Conservation (phyloP, 805 yeast species). For the Candida easanensis region DNA sequence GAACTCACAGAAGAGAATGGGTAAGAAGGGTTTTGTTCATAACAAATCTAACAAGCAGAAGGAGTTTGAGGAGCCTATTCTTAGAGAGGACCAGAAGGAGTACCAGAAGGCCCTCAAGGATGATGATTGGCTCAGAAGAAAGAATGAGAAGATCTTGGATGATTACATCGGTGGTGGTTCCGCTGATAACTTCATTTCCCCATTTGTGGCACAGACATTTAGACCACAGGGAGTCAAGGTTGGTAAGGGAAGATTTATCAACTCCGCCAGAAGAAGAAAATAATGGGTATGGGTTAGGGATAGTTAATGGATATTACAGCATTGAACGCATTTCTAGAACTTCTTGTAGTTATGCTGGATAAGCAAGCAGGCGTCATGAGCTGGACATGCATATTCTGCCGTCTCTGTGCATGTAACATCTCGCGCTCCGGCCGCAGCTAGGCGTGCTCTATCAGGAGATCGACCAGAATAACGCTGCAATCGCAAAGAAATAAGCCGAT, state of each 20-base stretch:
- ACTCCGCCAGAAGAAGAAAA: conserved; percentile 49
- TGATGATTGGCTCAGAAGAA: conserved; percentile 82
- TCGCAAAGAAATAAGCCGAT: no score
- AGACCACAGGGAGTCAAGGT: conserved; percentile 69
- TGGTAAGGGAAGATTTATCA: conserved; percentile 83
- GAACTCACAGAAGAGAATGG: conserved; percentile 64
- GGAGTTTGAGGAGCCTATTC: conserved; percentile 47
- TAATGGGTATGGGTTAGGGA: no score
- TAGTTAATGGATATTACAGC: no score
- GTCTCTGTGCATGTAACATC: no score
- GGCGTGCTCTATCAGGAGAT: no score
- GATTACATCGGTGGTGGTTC: conserved; percentile 96
- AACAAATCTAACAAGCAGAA: conserved; percentile 54
- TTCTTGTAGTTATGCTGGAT: no score
- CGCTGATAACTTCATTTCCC: conserved; percentile 82
- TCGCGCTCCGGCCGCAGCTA: no score
- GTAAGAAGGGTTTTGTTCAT: conserved; percentile 80
- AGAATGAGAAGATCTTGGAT: conserved; percentile 79
- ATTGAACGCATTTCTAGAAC: no score
- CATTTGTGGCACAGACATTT: conserved; percentile 70
- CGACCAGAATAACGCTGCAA: no score
- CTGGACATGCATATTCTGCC: no score
- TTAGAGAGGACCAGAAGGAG: conserved; percentile 94
- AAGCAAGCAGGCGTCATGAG: no score
- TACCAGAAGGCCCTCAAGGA: conserved; percentile 84